Evolutionary conservation across 306 rosid species (phyloP), one percentile per base, ranked within the genome.

Genomic region (barrel medic (Medicago truncatula)): DNA sequence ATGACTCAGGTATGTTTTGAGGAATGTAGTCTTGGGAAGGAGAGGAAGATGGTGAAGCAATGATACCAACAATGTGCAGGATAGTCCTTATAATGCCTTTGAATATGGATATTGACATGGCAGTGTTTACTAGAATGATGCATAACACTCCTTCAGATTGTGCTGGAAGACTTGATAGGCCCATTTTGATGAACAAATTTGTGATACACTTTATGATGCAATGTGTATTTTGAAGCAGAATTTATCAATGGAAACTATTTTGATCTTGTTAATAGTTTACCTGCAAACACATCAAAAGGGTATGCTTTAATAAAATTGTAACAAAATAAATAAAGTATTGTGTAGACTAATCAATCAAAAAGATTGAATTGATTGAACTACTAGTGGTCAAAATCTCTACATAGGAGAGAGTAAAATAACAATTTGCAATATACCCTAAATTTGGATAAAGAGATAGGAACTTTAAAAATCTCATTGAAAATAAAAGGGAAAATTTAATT

Each of bases 81-180:
- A 95, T 83, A 36, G 92, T 82, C 75, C 89, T 82, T 62, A 95
- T 81, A 74, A 92, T 79, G 83, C 91, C 94, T 66, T 92, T 95
- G 75, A 95, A 76, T 54, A 90, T 81, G 79, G 97, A 92, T 70
- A 95, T 73, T 53, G 97, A 90, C 16, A 88, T 68, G 2, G 92
- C 93, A 18, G 96, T 88, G 87, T 95, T 95, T 28, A 89, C 91
- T 49, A 95, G 11, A 68, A 92, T 78, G 36, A 83, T 81, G 77
- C 95, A 89, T 4, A 92, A 72, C 14, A 95, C 90, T 78, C 98
- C 98, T 87, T 92, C 96, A 23, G 96, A 90, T 78, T 93, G 96
- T 80, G 98, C 86, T 78, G 98, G 97, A 9, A 95, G 97, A 89
- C 87, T 92, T 66, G 95, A 89, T 58, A 95, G 93, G 61, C 98